phyloP scores from a whole-genome alignment of 495 filamentous ascomycete species.

The Penicillium simplicissimum region DNA sequence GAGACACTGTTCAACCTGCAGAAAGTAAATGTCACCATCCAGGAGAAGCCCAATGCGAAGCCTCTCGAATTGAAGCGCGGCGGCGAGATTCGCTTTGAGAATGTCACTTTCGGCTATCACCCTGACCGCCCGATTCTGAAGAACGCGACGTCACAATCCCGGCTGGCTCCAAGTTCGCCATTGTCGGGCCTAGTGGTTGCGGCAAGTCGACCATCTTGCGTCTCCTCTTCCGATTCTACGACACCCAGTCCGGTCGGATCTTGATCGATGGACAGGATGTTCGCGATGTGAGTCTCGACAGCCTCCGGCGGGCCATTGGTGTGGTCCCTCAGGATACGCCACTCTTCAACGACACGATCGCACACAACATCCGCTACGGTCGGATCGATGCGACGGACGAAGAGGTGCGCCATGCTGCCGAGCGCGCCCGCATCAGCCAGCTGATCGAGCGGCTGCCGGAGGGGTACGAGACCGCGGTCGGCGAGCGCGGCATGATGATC shows the following conservation, averaged over 20 bases:
- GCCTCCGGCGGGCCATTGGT: slow-evolving; percentile 81
- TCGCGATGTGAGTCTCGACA: slow-evolving; percentile 76
- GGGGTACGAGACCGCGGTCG: slow-evolving; percentile 89
- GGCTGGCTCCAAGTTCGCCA: slow-evolving; percentile 90
- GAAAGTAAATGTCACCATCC: slow-evolving; percentile 89
- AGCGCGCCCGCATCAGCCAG: slow-evolving; percentile 80
- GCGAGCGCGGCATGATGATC: slow-evolving; percentile 98
- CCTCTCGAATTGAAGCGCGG: slow-evolving; percentile 69
- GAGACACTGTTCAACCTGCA: slow-evolving; percentile 99
- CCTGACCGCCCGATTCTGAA: slow-evolving; percentile 83
- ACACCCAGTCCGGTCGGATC: slow-evolving; percentile 83
- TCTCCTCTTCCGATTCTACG: slow-evolving; percentile 92
- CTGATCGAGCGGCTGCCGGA: slow-evolving; percentile 76
- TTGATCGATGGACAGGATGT: slow-evolving; percentile 93
- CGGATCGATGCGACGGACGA: slow-evolving; percentile 74
- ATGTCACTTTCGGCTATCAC: slow-evolving; percentile 93
- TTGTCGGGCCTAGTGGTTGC: slow-evolving; percentile 93
- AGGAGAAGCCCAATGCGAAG: slow-evolving; percentile 71
- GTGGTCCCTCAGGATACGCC: slow-evolving; percentile 98
- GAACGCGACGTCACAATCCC: slow-evolving; percentile 82
- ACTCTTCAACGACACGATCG: slow-evolving; percentile 92
- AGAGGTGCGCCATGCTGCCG: slow-evolving; percentile 71
- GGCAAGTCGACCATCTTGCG: slow-evolving; percentile 93
- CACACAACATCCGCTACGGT: slow-evolving; percentile 96
- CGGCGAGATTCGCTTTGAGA: slow-evolving; percentile 90